A percentile compares a stretch with the other conserved stretches of the same genome.
Evolutionary conservation across 179 eudicot genomes (phyloP).

Genomic region (Spergularia azorica): DNA sequence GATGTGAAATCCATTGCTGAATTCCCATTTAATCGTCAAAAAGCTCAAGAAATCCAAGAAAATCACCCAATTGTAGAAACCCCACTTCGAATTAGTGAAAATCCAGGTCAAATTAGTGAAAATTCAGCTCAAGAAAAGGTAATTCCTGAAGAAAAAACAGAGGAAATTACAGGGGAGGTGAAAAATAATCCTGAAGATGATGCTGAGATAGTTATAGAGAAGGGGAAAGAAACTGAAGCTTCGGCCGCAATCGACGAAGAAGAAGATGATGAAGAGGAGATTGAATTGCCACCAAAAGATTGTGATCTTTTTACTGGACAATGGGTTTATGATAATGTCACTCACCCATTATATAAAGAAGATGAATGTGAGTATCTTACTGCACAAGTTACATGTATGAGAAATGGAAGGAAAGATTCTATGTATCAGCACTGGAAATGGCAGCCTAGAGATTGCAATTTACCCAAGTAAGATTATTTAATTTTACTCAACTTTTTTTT

Average conservation of each 20-base stretch:
- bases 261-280: constrained; percentile 43
- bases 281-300: constrained; percentile 61
- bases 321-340: constrained; percentile 82
- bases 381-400: constrained; percentile 82
- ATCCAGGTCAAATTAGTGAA: constrained; percentile 35
- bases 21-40: constrained; percentile 71
- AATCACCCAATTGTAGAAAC: constrained; percentile 15
- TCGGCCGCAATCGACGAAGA: constrained; percentile 24
- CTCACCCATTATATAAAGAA: constrained; percentile 71
- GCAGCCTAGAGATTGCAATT: constrained; percentile 87
- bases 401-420: constrained; percentile 81
- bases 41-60: constrained; percentile 38
- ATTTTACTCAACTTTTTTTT: too few species aligned
- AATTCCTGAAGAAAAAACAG: constrained; percentile 28
- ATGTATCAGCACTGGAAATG: constrained; percentile 83
- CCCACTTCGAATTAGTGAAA: constrained; percentile 30
- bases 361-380: constrained; percentile 80
- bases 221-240: not conserved
- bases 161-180: constrained; percentile 37
- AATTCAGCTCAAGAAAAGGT: constrained; percentile 29
- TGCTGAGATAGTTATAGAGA: constrained; percentile 20
- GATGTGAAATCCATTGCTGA: constrained; percentile 83
- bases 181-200: constrained; percentile 13
- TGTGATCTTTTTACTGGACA: constrained; percentile 82
- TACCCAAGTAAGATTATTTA: constrained; percentile 76